Percentiles rank a stretch among this genome's conserved stretches.
Evolutionary conservation across 495 filamentous ascomycete species (phyloP).

Genomic region (Penicillium paxilli): DNA sequence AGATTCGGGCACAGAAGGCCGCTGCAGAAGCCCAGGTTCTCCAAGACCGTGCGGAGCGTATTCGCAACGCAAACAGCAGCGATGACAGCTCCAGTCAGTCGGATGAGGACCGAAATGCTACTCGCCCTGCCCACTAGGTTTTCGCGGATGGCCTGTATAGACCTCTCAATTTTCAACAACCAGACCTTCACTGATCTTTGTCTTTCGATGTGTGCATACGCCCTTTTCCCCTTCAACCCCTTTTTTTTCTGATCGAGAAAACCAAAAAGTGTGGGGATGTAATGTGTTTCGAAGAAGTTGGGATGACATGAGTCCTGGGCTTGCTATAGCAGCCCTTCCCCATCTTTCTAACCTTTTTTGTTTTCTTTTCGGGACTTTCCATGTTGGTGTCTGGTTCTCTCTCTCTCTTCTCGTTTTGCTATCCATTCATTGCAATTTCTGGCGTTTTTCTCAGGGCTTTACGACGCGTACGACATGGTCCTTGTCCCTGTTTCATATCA

Average conservation of each 20-base stretch:
- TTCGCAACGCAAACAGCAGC: constrained; percentile 44
- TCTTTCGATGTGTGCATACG: constrained; percentile 29
- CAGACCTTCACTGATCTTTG: constrained; percentile 23
- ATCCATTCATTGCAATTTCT: constrained; percentile 10
- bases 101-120: constrained; percentile 47
- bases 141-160: constrained; percentile 7
- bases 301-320: constrained; percentile 4
- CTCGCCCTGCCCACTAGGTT: constrained; percentile 24
- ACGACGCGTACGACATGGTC: constrained; percentile 28
- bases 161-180: constrained; percentile 13
- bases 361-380: constrained; percentile 16
- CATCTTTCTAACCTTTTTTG: constrained; percentile 10
- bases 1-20: constrained; percentile 84
- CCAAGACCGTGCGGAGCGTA: constrained; percentile 45
- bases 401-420: constrained; percentile 16
- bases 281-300: constrained; percentile 14
- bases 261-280: constrained; percentile 15
- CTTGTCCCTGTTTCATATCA: constrained; percentile 27
- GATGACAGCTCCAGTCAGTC: constrained; percentile 56
- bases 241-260: constrained; percentile 7
- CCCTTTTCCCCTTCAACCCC: constrained; percentile 13
- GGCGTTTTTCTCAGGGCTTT: constrained; percentile 29
- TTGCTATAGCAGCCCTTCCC: constrained; percentile 8
- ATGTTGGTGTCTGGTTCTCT: constrained; percentile 2
- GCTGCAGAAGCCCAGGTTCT: constrained; percentile 69